phyloP scores from a whole-genome alignment of 2,329 filamentous ascomycete species.

The Colletotrichum coccodes region DNA sequence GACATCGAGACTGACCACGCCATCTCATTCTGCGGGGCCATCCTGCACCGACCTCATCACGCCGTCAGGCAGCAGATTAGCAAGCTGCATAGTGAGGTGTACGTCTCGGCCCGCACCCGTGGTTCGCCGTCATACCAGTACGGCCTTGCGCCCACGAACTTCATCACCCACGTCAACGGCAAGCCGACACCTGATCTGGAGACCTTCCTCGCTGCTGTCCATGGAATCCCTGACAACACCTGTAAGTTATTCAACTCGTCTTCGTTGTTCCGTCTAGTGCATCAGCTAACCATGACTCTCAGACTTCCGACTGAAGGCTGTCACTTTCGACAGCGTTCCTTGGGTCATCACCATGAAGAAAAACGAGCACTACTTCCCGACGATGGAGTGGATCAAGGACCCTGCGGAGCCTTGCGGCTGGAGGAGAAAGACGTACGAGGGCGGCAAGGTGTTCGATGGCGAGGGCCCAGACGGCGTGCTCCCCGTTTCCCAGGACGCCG shows the following conservation, averaged over 20 bases:
- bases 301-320: slow-evolving; percentile 96
- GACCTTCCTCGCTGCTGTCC: slow-evolving; percentile 82
- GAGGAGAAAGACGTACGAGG: slow-evolving; percentile 71
- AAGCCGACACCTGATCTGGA: slow-evolving; percentile 84
- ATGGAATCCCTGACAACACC: slow-evolving; percentile 93
- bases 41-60: slow-evolving; percentile 93
- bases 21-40: slow-evolving; percentile 93
- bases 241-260: slow-evolving; percentile 70
- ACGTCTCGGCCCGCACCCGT: slow-evolving; percentile 87
- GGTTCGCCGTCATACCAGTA: slow-evolving; percentile 90
- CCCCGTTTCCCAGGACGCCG: slow-evolving; percentile 51
- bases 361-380: slow-evolving; percentile 94
- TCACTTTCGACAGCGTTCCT: slow-evolving; percentile 97
- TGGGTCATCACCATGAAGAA: slow-evolving; percentile 99
- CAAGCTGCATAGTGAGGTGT: slow-evolving; percentile 95
- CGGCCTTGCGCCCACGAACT: slow-evolving; percentile 94
- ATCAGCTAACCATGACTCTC: slow-evolving; percentile 31
- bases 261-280: neutral
- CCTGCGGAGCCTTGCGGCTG: slow-evolving; percentile 67
- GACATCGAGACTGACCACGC: slow-evolving; percentile 93
- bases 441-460: slow-evolving; percentile 61
- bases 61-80: slow-evolving; percentile 97
- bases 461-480: slow-evolving; percentile 63
- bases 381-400: slow-evolving; percentile 76
- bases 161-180: slow-evolving; percentile 96